Base-by-base conservation (phyloP, 2,329 filamentous ascomycete species). In the Colletotrichum salicis region DNA sequence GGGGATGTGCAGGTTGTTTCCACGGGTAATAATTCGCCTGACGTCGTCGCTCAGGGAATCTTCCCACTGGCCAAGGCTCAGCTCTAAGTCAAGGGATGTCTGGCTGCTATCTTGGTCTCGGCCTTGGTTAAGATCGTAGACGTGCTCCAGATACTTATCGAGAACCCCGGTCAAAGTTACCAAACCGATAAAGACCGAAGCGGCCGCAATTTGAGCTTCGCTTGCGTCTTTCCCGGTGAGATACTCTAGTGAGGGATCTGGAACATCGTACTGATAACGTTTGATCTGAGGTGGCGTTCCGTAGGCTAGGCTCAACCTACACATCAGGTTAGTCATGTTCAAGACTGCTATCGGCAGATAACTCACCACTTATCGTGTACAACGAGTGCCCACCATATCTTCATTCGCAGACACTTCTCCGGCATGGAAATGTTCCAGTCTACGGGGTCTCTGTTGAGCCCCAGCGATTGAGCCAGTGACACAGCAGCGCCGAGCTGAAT, bases 301-400 rank as follows among this genome's bases (percentile, higher is more conserved):
- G 62, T 89, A 85, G 0, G 86, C 85, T 5, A 88, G 78, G 57
- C 86, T 88, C 11, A 82, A 82, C 86, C 86, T 88, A 35, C 7
- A 15, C 4, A 11, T 5, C 2, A 29, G 13, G 12, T 68, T 7
- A 13, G 62, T 62, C 61, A 41, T 55, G 2, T 19, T 11, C 12
- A 1, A 10, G 10, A 0, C 8, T 56, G 51, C 5, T 31, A 22
- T 15, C 22, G 27, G 0, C 7, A 15, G 51, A 5, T 74, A 22
- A 22, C 79, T 66, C 79, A 88, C 88, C 88, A 90, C 65, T 84
- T 82, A 75, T 90, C 88, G 62, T 89, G 84, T 12, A 90, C 80
- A 8, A 88, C 73, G 1, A 90, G 75, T 8, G 83, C 81, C 88
- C 88, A 89, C 88, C 88, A 90, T 4, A 89, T 84, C 66, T 84